Percentiles rank a stretch among this genome's conserved stretches.
Conservation (phyloP, 306 rosid species). For the Echinosophora koreensis region DNA sequence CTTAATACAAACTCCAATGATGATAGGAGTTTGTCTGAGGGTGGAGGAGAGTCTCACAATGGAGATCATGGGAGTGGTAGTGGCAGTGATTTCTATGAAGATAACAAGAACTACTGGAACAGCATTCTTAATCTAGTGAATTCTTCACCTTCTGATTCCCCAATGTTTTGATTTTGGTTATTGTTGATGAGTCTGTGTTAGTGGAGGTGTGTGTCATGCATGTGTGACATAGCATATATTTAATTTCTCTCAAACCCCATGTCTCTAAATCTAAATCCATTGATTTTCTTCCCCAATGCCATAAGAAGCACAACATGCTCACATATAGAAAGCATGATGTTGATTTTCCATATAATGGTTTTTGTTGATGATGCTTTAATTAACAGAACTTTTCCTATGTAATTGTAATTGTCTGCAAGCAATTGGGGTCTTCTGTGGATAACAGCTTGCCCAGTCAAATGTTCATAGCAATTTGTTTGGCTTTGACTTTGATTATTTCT, state of each 20-base stretch:
- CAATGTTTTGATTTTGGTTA: conserved; percentile 63
- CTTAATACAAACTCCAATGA: conserved; percentile 72
- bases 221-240: conserved; percentile 19
- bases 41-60: conserved; percentile 65
- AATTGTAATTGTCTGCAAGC: conserved; percentile 44
- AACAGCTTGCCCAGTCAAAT: conserved; percentile 48
- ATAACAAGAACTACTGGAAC: conserved; percentile 92
- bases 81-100: conserved; percentile 70
- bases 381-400: conserved; percentile 41
- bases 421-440: conserved; percentile 43
- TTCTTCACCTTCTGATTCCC: conserved; percentile 85
- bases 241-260: conserved; percentile 6
- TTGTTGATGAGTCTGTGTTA: neutral
- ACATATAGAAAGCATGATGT: conserved; percentile 32
- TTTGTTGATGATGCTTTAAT: conserved; percentile 45
- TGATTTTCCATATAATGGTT: conserved; percentile 43
- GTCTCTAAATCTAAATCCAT: conserved; percentile 9
- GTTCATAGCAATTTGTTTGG: conserved; percentile 53
- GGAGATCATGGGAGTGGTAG: conserved; percentile 47
- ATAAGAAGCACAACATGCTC: conserved; percentile 15
- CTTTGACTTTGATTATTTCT: conserved; percentile 29
- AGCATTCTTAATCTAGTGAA: conserved; percentile 94
- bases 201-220: neutral
- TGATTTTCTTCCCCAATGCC: conserved; percentile 36
- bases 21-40: conserved; percentile 71